These are phyloP conservation scores for Clavispora asparagi DNA, from an alignment of 805 yeast species.

Conservation along the genomic window DNA sequence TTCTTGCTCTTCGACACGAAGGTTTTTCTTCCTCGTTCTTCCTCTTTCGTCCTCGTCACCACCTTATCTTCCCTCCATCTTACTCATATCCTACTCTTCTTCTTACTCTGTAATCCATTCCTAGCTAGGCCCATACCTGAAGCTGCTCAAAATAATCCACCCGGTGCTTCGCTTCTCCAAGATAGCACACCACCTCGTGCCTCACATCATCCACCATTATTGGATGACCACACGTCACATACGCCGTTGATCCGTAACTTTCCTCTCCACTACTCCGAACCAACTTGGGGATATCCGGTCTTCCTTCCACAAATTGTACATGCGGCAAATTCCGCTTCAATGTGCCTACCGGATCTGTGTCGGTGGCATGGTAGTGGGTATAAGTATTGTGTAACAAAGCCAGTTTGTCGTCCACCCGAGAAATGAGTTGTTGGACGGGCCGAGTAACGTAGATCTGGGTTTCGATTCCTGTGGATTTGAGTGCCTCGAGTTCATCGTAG, in stretches of 20 bases:
- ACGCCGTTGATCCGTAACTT: constrained; percentile 13
- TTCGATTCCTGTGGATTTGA: constrained; percentile 24
- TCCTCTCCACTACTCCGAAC: constrained; percentile 2
- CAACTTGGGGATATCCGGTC: constrained; percentile 10
- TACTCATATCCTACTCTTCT: no score
- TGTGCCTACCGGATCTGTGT: constrained; percentile 1
- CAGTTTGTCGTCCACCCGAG: constrained; percentile 4
- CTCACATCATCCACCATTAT: constrained; percentile 29
- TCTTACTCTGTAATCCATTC: not conserved
- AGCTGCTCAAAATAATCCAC: constrained; percentile 17
- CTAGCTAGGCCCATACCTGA: constrained; percentile 19
- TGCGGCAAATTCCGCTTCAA: constrained; percentile 7
- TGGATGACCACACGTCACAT: constrained; percentile 31
- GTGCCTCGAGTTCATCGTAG: constrained; percentile 34
- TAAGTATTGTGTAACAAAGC: constrained; percentile 8
- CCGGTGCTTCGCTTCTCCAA: constrained; percentile 3
- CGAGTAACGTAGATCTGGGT: constrained; percentile 13
- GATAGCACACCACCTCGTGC: constrained; percentile 11
- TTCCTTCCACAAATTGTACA: constrained; percentile 7
- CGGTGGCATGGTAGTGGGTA: constrained; percentile 4
- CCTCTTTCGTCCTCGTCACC: no score
- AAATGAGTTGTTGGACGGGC: not conserved
- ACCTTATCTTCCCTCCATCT: no score
- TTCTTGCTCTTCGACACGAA: no score
- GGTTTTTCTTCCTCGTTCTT: no score